Evolutionary conservation across 305 asterid species (phyloP).

Genomic region (Salvia sclarea): DNA sequence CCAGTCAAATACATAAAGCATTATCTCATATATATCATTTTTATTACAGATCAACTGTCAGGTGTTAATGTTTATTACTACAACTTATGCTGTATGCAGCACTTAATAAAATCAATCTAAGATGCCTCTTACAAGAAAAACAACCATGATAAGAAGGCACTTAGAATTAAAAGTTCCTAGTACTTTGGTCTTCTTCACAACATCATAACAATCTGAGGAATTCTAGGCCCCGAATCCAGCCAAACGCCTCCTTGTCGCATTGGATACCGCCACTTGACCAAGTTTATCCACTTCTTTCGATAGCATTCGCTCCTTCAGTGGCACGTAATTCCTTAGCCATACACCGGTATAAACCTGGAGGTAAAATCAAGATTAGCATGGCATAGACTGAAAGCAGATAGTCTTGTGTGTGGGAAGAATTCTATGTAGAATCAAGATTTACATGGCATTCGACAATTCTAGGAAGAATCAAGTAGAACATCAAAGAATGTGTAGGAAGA

Average conservation of each 20-base stretch:
- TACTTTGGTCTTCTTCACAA: background rate
- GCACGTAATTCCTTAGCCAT: slow-evolving; percentile 82
- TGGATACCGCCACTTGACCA: slow-evolving; percentile 83
- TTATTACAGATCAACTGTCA: background rate
- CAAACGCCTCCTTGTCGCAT: slow-evolving; percentile 89
- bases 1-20: no score
- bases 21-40: background rate
- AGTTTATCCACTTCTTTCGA: slow-evolving; percentile 60
- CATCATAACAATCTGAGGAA: slow-evolving; percentile 5
- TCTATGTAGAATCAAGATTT: background rate
- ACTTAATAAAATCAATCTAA: slow-evolving; percentile 7
- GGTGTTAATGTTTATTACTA: slow-evolving; percentile 24
- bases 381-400: background rate
- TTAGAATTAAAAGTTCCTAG: background rate
- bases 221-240: slow-evolving; percentile 74
- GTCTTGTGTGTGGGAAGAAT: background rate
- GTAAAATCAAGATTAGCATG: slow-evolving; percentile 12
- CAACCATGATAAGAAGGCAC: slow-evolving; percentile 1
- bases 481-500: background rate
- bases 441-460: background rate
- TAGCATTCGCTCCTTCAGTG: slow-evolving; percentile 60
- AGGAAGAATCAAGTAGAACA: background rate
- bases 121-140: slow-evolving; percentile 9
- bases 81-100: slow-evolving; percentile 19
- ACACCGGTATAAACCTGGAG: slow-evolving; percentile 89